phyloP scores from a whole-genome alignment of 441 rosid species.

The Eutrema salsugineum region DNA sequence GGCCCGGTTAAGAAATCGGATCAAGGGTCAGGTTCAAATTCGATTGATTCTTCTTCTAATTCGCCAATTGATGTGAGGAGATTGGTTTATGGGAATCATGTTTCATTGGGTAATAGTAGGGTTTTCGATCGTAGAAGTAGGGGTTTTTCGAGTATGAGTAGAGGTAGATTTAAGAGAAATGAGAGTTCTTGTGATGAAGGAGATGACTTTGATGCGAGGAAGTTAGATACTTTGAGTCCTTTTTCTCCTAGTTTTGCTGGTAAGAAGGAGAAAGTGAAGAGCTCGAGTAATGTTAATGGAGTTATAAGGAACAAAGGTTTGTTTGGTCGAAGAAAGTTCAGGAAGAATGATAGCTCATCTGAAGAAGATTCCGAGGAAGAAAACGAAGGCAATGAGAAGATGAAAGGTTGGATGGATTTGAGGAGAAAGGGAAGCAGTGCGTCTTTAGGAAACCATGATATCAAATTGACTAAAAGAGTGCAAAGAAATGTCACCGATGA shows the following conservation, averaged over 20 bases:
- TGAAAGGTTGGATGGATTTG: slow-evolving; percentile 43
- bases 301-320: slow-evolving; percentile 31
- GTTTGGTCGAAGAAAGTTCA: slow-evolving; percentile 40
- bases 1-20: slow-evolving; percentile 51
- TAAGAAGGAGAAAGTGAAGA: slow-evolving; percentile 22
- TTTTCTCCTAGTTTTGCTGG: slow-evolving; percentile 21
- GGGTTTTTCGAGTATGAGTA: slow-evolving; percentile 48
- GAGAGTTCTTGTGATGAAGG: slow-evolving; percentile 55
- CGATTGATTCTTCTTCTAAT: slow-evolving; percentile 14
- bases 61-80: slow-evolving; percentile 52
- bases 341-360: slow-evolving; percentile 60
- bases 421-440: slow-evolving; percentile 62
- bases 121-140: slow-evolving; percentile 13
- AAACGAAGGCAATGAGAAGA: slow-evolving; percentile 27
- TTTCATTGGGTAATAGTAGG: slow-evolving; percentile 2
- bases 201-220: slow-evolving; percentile 36
- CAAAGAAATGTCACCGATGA: slow-evolving; percentile 50
- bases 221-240: slow-evolving; percentile 28
- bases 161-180: slow-evolving; percentile 42
- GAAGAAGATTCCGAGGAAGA: slow-evolving; percentile 61
- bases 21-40: slow-evolving; percentile 28
- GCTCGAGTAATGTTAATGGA: slow-evolving; percentile 25
- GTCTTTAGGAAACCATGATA: slow-evolving; percentile 71
- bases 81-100: slow-evolving; percentile 28
- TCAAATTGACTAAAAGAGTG: slow-evolving; percentile 65